Evolutionary conservation across 2,329 filamentous ascomycete genomes (phyloP).

Genomic region (Nemania diffusa): DNA sequence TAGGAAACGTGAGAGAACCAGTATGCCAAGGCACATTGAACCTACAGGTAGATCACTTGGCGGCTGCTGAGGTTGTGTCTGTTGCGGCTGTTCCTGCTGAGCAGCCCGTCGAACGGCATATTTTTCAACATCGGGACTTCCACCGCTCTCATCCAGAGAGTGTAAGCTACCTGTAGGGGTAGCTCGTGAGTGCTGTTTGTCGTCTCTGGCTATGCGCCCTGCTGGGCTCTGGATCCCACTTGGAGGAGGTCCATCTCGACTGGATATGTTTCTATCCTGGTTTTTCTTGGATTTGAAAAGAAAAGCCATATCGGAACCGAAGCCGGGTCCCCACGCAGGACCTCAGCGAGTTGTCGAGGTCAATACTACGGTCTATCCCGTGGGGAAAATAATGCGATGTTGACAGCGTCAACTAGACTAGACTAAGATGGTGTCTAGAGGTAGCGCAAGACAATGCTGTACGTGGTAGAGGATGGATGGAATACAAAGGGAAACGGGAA

Average conservation of each 20-base stretch:
- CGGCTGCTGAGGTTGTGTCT: conserved; percentile 41
- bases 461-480: conserved; percentile 14
- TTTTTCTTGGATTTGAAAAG: conserved; percentile 85
- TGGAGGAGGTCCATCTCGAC: conserved; percentile 64
- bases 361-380: conserved; percentile 33
- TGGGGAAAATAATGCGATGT: conserved; percentile 6
- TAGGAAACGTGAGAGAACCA: conserved; percentile 3
- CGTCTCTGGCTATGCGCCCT: conserved; percentile 62
- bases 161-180: conserved; percentile 83
- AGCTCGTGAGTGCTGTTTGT: conserved; percentile 68
- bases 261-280: conserved; percentile 69
- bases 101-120: conserved; percentile 65
- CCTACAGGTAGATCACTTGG: conserved; percentile 54
- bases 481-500: conserved; percentile 21
- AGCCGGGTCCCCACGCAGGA: conserved; percentile 48
- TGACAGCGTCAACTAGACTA: conserved; percentile 1
- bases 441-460: conserved; percentile 8
- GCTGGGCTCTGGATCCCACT: conserved; percentile 62
- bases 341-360: conserved; percentile 43
- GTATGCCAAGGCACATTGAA: conserved; percentile 28
- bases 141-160: conserved; percentile 70
- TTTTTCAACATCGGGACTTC: conserved; percentile 71
- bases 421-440: neutral
- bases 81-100: conserved; percentile 59
- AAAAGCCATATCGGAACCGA: conserved; percentile 74